Percentiles rank a stretch among this genome's conserved stretches.
phyloP scores from a whole-genome alignment of 768 basidiomycete species.

The Trametes villosa region DNA sequence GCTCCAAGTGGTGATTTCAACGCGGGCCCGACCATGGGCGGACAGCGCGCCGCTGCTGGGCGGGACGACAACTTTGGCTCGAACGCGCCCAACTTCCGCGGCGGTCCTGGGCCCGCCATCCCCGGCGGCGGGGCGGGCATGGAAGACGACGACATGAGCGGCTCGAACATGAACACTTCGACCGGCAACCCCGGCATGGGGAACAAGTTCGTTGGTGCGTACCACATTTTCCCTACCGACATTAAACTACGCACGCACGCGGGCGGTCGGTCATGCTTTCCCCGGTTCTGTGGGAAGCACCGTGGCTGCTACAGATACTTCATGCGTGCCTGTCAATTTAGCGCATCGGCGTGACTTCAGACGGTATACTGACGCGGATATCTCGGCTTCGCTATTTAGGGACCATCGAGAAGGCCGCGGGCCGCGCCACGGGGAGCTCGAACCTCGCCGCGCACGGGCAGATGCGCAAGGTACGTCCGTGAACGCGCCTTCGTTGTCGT shows the following conservation, averaged over 20 bases:
- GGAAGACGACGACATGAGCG: neutral
- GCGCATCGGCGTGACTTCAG: too few species aligned
- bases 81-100: conserved; percentile 1
- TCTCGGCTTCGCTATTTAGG: neutral
- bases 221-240: too few species aligned
- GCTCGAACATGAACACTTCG: neutral
- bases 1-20: neutral
- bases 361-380: too few species aligned
- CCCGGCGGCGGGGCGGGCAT: neutral
- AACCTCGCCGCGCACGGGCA: conserved; percentile 23
- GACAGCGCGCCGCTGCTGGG: neutral
- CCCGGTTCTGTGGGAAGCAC: too few species aligned
- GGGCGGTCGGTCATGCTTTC: too few species aligned
- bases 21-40: neutral
- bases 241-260: too few species aligned
- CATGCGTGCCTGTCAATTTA: too few species aligned
- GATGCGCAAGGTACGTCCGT: conserved; percentile 18
- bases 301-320: too few species aligned
- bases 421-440: conserved; percentile 13
- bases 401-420: conserved; percentile 14
- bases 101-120: neutral
- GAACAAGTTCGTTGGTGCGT: conserved; percentile 11
- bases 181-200: neutral
- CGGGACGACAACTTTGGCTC: conserved; percentile 4
- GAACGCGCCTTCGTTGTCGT: neutral